These are phyloP conservation scores for Halophytophthora polymorphica DNA, from an alignment of 352 stramenopile genomes.

Conservation along the genomic window DNA sequence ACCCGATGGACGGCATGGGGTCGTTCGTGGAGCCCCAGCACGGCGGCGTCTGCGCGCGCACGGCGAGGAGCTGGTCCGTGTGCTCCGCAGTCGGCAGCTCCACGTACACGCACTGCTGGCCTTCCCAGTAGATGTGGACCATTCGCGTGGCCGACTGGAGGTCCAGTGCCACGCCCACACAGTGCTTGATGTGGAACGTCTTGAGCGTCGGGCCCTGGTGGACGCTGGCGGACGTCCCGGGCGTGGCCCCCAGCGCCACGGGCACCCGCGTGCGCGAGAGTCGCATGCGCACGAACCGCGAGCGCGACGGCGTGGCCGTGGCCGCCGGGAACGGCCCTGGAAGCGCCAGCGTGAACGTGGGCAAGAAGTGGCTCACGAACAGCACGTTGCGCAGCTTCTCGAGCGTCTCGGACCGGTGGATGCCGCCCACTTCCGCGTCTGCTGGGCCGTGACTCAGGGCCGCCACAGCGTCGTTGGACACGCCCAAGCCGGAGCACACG, in stretches of 20 bases:
- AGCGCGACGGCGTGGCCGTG: slow-evolving; percentile 44
- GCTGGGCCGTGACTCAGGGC: slow-evolving; percentile 16
- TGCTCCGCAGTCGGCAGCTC: slow-evolving; percentile 36
- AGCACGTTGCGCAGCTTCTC: slow-evolving; percentile 44
- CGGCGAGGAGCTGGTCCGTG: slow-evolving; percentile 35
- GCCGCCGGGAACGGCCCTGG: slow-evolving; percentile 43
- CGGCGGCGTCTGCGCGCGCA: slow-evolving; percentile 29
- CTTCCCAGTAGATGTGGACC: slow-evolving; percentile 52
- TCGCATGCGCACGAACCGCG: slow-evolving; percentile 48
- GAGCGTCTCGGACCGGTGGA: slow-evolving; percentile 11
- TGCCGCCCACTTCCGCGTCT: neutral
- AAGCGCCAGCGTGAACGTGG: slow-evolving; percentile 38
- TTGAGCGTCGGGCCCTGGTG: slow-evolving; percentile 39
- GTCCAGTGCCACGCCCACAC: slow-evolving; percentile 48
- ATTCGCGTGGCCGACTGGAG: slow-evolving; percentile 35
- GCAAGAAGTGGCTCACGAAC: slow-evolving; percentile 64
- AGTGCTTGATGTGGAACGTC: slow-evolving; percentile 77
- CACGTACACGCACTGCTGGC: slow-evolving; percentile 45
- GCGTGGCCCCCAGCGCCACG: slow-evolving; percentile 7
- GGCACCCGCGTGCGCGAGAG: slow-evolving; percentile 45
- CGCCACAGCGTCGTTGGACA: slow-evolving; percentile 52
- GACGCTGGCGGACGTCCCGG: slow-evolving; percentile 10
- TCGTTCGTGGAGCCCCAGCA: slow-evolving; percentile 37
- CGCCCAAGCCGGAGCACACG: slow-evolving; percentile 51
- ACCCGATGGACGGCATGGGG: slow-evolving; percentile 63